Percentiles rank a stretch among this genome's conserved stretches.
These are phyloP conservation scores for Kondoa subrosea DNA, from an alignment of 768 basidiomycete species.

Conservation along the genomic window DNA sequence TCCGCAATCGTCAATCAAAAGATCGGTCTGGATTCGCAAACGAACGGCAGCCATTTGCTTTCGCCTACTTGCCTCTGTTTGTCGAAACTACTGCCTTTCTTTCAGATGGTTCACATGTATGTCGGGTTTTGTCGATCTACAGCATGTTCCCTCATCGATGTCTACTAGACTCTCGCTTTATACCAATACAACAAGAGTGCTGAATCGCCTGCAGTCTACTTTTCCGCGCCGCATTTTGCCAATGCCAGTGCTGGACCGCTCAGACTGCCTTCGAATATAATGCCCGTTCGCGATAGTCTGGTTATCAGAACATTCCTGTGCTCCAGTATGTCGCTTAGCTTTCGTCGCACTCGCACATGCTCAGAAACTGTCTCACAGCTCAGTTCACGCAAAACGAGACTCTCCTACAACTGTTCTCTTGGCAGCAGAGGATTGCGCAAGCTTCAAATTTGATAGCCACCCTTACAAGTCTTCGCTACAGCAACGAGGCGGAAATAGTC, in stretches of 20 bases:
- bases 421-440: slow-evolving; percentile 48
- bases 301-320: slow-evolving; percentile 77
- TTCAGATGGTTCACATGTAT: slow-evolving; percentile 71
- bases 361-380: slow-evolving; percentile 26
- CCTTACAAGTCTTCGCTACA: slow-evolving; percentile 72
- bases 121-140: slow-evolving; percentile 71
- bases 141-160: slow-evolving; percentile 37
- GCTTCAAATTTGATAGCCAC: slow-evolving; percentile 49
- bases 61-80: slow-evolving; percentile 77
- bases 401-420: slow-evolving; percentile 58
- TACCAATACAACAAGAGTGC: background rate
- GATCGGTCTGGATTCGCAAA: slow-evolving; percentile 34
- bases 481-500: slow-evolving; percentile 29
- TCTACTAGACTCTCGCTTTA: background rate
- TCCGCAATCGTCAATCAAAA: slow-evolving; percentile 45
- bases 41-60: slow-evolving; percentile 51
- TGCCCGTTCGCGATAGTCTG: slow-evolving; percentile 52
- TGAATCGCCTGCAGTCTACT: slow-evolving; percentile 48
- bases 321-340: slow-evolving; percentile 39
- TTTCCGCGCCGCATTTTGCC: slow-evolving; percentile 39
- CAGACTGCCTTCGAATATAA: slow-evolving; percentile 49
- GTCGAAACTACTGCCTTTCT: slow-evolving; percentile 58
- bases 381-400: slow-evolving; percentile 79
- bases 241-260: slow-evolving; percentile 40
- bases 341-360: background rate